Evolutionary conservation across 75 land plant species (phyloP).

Genomic region (Picea sitchensis): DNA sequence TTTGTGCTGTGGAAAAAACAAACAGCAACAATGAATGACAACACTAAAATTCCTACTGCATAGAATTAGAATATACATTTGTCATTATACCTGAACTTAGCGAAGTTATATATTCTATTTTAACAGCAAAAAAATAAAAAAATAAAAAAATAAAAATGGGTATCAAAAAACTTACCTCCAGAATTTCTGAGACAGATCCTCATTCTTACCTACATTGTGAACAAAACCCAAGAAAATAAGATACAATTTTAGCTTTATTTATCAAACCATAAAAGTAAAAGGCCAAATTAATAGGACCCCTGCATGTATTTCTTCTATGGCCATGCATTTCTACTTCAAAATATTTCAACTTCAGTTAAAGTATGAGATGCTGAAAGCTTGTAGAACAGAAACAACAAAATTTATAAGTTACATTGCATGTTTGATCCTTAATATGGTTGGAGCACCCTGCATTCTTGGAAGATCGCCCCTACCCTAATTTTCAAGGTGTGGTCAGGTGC

Average conservation of each 20-base stretch:
- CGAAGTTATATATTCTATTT: background rate
- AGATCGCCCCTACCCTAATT: too few relatives aligned
- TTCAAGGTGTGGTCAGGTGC: too few relatives aligned
- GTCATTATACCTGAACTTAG: background rate
- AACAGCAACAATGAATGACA: background rate
- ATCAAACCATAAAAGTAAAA: background rate
- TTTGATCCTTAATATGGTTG: too few relatives aligned
- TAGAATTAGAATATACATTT: background rate
- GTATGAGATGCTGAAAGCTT: too few relatives aligned
- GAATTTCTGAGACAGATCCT: slow-evolving; percentile 82
- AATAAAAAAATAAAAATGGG: background rate
- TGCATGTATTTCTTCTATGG: too few relatives aligned
- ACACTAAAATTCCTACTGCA: background rate
- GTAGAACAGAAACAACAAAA: too few relatives aligned
- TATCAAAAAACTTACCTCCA: slow-evolving; percentile 64
- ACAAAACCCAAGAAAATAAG: background rate
- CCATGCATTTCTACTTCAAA: too few relatives aligned
- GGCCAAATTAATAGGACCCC: background rate
- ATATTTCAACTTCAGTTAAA: too few relatives aligned
- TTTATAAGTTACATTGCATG: too few relatives aligned
- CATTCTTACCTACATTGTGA: slow-evolving; percentile 68
- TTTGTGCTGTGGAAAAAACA: slow-evolving; percentile 71
- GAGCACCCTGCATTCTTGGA: too few relatives aligned
- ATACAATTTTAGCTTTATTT: background rate
- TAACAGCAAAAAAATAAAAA: background rate